Conservation (phyloP, 371 early-diverging fungal species). For the Mucor circinelloides region DNA sequence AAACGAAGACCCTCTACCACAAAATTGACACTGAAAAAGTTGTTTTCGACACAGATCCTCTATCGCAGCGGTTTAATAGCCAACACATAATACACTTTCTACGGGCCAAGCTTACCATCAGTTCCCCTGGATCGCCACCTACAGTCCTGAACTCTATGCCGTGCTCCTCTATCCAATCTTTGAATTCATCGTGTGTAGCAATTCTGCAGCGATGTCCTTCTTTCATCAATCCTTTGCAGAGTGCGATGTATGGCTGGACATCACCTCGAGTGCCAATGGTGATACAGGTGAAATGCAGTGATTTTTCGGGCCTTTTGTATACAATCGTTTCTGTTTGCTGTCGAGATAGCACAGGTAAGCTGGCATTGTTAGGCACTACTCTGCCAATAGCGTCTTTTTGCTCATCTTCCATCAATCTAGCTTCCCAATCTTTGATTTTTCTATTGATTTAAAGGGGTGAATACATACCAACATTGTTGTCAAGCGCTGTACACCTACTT, state of each 20-base stretch:
- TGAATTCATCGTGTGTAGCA: conserved; percentile 77
- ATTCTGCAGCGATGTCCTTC: conserved; percentile 79
- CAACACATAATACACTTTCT: background rate
- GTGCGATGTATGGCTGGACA: conserved; percentile 85
- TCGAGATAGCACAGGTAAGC: conserved; percentile 27
- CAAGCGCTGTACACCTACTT: conserved; percentile 8
- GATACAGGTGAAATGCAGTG: conserved; percentile 76
- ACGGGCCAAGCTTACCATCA: conserved; percentile 48
- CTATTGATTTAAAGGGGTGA: background rate
- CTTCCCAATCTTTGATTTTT: conserved; percentile 39
- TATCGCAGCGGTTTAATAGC: conserved; percentile 14
- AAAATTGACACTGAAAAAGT: conserved; percentile 76
- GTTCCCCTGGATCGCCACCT: conserved; percentile 71
- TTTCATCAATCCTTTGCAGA: conserved; percentile 73
- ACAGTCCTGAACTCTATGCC: conserved; percentile 75
- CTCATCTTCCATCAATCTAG: conserved; percentile 31
- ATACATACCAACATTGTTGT: background rate
- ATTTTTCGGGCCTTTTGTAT: conserved; percentile 36
- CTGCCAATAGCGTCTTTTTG: background rate
- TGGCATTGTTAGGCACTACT: conserved; percentile 13
- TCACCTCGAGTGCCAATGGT: conserved; percentile 90
- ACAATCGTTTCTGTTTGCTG: conserved; percentile 17
- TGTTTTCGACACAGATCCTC: conserved; percentile 79
- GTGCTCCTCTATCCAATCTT: conserved; percentile 76
- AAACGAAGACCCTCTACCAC: conserved; percentile 62